Evolutionary conservation across 805 yeast genomes (phyloP).

Genomic region (Myxozyma mucilagina): DNA sequence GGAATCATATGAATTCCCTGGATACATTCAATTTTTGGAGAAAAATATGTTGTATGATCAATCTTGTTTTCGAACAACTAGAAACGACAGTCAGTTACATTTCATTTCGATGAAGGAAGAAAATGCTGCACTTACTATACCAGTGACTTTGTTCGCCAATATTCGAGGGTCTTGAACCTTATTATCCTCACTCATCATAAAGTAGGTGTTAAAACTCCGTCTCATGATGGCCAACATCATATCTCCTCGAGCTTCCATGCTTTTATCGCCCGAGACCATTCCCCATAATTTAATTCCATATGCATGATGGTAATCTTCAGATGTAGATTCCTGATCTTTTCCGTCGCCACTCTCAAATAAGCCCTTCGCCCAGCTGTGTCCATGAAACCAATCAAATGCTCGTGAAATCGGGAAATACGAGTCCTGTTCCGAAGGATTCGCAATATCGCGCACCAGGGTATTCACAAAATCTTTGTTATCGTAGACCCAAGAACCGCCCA

Average conservation of each 20-base stretch:
- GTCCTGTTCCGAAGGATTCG: conserved; percentile 54
- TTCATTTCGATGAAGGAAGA: too few species aligned
- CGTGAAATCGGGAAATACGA: conserved; percentile 69
- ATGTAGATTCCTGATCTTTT: conserved; percentile 67
- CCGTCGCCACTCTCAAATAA: conserved; percentile 64
- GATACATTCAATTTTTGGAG: conserved; percentile 58
- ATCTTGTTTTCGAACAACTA: conserved; percentile 64
- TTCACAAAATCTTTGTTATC: conserved; percentile 58
- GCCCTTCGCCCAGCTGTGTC: conserved; percentile 78
- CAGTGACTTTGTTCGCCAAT: conserved; percentile 61
- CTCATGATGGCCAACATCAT: conserved; percentile 59
- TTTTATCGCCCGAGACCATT: conserved; percentile 50
- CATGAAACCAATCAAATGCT: conserved; percentile 68
- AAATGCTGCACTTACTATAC: conserved; percentile 44
- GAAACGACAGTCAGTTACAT: neutral
- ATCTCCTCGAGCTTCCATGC: conserved; percentile 57
- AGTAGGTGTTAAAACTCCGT: conserved; percentile 57
- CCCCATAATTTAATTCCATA: conserved; percentile 76
- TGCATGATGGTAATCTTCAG: conserved; percentile 70
- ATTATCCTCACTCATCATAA: conserved; percentile 53
- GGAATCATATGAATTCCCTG: conserved; percentile 84
- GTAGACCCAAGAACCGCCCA: conserved; percentile 57
- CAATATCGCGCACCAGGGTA: conserved; percentile 62
- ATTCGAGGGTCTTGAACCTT: conserved; percentile 53
- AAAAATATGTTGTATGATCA: conserved; percentile 73